phyloP scores from a whole-genome alignment of 2,329 filamentous ascomycete genomes.

The Pseudogymnoascus sp. region DNA sequence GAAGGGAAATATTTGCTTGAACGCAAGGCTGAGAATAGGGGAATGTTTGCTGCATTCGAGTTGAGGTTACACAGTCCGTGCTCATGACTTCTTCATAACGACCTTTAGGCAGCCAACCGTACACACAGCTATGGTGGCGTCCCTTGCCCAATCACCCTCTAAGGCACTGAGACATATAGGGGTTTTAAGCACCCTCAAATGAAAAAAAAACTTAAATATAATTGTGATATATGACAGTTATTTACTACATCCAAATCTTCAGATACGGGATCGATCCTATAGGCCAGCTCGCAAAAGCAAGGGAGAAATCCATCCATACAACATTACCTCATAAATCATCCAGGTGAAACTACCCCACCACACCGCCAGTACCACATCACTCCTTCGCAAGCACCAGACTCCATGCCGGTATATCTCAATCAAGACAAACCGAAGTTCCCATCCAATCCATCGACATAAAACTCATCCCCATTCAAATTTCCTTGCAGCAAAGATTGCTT shows the following conservation, averaged over 20 bases:
- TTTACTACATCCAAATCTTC: neutral
- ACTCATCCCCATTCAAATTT: slow-evolving; percentile 14
- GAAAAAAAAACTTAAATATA: neutral
- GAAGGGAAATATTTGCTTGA: neutral
- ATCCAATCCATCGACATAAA: slow-evolving; percentile 31
- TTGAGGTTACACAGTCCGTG: neutral
- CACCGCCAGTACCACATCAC: neutral
- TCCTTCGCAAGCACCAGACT: neutral
- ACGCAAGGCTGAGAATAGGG: neutral
- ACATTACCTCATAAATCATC: neutral
- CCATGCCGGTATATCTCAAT: slow-evolving; percentile 8
- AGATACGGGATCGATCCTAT: neutral
- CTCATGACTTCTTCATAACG: neutral
- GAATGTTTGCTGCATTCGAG: neutral
- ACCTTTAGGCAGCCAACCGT: neutral
- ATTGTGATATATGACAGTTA: slow-evolving; percentile 5
- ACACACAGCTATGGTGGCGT: neutral
- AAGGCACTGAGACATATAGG: neutral
- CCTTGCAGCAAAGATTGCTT: slow-evolving; percentile 15
- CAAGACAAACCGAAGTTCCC: slow-evolving; percentile 33
- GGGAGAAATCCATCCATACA: neutral
- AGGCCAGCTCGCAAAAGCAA: neutral
- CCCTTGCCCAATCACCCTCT: neutral
- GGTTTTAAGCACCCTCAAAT: neutral
- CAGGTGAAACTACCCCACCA: neutral